phyloP scores from a whole-genome alignment of 2,329 filamentous ascomycete genomes.

The Mycosphaerella arachidis region DNA sequence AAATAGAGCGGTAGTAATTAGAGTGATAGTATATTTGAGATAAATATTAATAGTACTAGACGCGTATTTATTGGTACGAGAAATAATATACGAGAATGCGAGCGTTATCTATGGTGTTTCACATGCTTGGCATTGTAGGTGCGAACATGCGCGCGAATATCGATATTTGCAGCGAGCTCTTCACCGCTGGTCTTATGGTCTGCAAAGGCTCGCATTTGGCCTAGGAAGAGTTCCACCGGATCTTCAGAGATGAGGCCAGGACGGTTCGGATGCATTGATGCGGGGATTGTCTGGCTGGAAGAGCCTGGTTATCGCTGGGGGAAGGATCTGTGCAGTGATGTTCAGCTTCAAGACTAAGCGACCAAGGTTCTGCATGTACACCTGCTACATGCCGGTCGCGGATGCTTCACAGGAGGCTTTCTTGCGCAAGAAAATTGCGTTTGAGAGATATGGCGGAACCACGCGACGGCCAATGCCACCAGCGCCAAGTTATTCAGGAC shows the following conservation, averaged over 20 bases:
- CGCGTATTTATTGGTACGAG: no score
- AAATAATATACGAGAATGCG: no score
- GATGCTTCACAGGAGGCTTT: slow-evolving; percentile 35
- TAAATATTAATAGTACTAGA: no score
- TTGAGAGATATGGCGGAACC: slow-evolving; percentile 30
- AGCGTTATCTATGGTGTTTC: no score
- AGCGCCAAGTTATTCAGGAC: no score
- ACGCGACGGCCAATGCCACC: slow-evolving; percentile 31
- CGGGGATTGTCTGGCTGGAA: slow-evolving; percentile 25
- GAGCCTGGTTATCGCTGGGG: slow-evolving; percentile 22
- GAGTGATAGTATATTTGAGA: no score
- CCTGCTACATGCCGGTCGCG: slow-evolving; percentile 36
- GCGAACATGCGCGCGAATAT: no score
- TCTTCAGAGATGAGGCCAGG: slow-evolving; percentile 27
- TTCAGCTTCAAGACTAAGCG: slow-evolving; percentile 27
- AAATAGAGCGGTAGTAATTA: no score
- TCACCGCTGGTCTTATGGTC: slow-evolving; percentile 30
- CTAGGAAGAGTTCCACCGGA: slow-evolving; percentile 32
- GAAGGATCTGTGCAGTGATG: slow-evolving; percentile 26
- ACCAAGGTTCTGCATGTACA: slow-evolving; percentile 33
- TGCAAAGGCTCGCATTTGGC: slow-evolving; percentile 32
- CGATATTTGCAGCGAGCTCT: no score
- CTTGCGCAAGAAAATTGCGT: slow-evolving; percentile 32
- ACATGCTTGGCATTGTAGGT: no score
- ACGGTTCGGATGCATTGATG: slow-evolving; percentile 34